Conservation (phyloP, 805 yeast species). For the Scheffersomyces stipitis region DNA sequence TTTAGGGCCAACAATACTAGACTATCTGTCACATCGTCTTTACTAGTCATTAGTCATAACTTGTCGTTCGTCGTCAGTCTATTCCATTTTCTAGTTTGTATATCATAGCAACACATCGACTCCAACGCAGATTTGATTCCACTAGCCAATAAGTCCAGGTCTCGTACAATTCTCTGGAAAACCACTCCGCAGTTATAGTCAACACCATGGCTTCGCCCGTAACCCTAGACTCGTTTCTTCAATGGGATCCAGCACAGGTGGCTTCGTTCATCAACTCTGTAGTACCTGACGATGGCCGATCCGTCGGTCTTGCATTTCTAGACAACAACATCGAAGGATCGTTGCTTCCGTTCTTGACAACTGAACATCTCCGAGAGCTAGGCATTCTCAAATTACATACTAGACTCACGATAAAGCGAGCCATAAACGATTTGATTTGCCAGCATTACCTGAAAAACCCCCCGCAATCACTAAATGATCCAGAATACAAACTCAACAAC, state of each 20-base stretch:
- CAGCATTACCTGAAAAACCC: conserved; percentile 29
- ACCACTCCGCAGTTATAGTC: no score
- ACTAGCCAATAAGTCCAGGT: no score
- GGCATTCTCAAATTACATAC: conserved; percentile 56
- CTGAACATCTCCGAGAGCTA: conserved; percentile 71
- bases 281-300: conserved; percentile 20
- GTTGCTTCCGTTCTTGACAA: conserved; percentile 63
- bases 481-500: conserved; percentile 26
- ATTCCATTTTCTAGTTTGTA: no score
- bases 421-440: conserved; percentile 53
- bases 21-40: no score
- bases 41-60: no score
- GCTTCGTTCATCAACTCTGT: conserved; percentile 30
- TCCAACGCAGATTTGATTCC: no score
- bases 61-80: no score
- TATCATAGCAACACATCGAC: no score
- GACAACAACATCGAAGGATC: conserved; percentile 72
- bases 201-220: conserved; percentile 6
- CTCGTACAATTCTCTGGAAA: no score
- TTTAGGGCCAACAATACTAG: no score
- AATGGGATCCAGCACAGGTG: conserved; percentile 49
- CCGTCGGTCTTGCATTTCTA: conserved; percentile 36
- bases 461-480: conserved; percentile 26
- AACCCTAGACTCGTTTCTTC: conserved; percentile 34
- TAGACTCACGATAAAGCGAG: conserved; percentile 59